A percentile compares a stretch with the other conserved stretches of the same genome.
phyloP scores from a whole-genome alignment of 306 rosid genomes.

The Abrus precatorius region DNA sequence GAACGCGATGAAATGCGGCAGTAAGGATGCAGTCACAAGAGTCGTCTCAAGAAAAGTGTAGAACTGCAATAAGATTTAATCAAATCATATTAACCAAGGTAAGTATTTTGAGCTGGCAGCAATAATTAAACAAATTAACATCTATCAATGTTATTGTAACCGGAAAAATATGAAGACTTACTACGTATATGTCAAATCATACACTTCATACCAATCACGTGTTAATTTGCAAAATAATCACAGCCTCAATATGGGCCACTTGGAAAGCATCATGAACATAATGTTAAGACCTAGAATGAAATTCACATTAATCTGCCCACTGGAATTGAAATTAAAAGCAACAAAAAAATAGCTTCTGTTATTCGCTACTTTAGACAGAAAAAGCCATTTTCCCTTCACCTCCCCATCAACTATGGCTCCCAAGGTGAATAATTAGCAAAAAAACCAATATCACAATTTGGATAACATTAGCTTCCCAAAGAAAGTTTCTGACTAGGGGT shows the following conservation, averaged over 20 bases:
- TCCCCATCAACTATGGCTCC: constrained; percentile 2
- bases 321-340: not conserved
- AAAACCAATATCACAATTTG: constrained; percentile 12
- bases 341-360: not conserved
- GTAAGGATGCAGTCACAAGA: constrained; percentile 83
- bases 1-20: constrained; percentile 91
- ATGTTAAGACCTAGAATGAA: not conserved
- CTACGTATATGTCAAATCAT: constrained; percentile 21
- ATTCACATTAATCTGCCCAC: constrained; percentile 5
- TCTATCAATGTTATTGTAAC: constrained; percentile 2
- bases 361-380: not conserved
- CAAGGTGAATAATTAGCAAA: constrained; percentile 26
- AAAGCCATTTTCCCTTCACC: not conserved
- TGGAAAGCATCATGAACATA: not conserved
- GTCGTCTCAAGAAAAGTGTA: constrained; percentile 97
- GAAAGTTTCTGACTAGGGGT: constrained; percentile 18
- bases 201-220: not conserved
- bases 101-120: constrained; percentile 17
- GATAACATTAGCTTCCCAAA: not conserved
- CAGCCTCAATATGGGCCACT: not conserved
- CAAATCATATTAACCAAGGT: constrained; percentile 33
- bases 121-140: constrained; percentile 35
- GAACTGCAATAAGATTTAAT: constrained; percentile 70
- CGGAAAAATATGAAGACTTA: constrained; percentile 27
- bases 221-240: not conserved